Conservation (phyloP, 371 early-diverging fungal genomes). For the Mortierella polycephala region DNA sequence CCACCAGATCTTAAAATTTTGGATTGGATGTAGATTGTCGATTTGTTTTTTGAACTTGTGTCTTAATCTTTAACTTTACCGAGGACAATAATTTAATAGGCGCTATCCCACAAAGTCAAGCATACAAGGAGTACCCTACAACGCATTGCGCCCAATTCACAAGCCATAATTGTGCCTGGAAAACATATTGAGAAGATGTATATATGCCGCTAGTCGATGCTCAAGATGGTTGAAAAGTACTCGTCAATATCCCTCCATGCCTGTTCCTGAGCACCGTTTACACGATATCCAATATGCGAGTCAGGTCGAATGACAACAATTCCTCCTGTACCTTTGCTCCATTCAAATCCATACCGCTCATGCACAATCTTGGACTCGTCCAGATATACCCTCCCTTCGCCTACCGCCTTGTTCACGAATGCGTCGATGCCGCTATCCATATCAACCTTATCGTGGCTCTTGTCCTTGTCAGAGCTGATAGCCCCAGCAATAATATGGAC, state of each 20-base stretch:
- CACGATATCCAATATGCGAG: slow-evolving; percentile 38
- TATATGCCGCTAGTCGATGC: background rate
- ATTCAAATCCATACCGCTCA: slow-evolving; percentile 22
- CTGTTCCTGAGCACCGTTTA: slow-evolving; percentile 11
- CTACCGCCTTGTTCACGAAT: slow-evolving; percentile 6
- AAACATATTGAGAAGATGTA: too few relatives aligned
- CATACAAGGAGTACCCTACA: too few relatives aligned
- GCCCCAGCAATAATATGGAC: slow-evolving; percentile 16
- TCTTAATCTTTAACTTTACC: too few relatives aligned
- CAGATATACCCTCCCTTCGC: slow-evolving; percentile 22
- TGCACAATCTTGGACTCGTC: slow-evolving; percentile 22
- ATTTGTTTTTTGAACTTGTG: too few relatives aligned
- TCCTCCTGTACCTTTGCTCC: slow-evolving; percentile 20
- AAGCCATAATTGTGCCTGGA: too few relatives aligned
- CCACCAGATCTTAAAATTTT: too few relatives aligned
- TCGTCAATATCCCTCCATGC: slow-evolving; percentile 32
- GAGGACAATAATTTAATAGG: too few relatives aligned
- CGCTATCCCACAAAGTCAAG: too few relatives aligned
- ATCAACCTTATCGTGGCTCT: too few relatives aligned
- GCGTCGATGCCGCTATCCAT: background rate
- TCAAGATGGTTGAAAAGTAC: slow-evolving; percentile 16
- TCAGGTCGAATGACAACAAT: slow-evolving; percentile 42
- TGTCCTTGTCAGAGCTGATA: background rate
- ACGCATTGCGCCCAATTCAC: too few relatives aligned
- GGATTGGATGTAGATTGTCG: too few relatives aligned